Conservation (phyloP, 805 yeast genomes). For the Jamesozyma gamospora region DNA sequence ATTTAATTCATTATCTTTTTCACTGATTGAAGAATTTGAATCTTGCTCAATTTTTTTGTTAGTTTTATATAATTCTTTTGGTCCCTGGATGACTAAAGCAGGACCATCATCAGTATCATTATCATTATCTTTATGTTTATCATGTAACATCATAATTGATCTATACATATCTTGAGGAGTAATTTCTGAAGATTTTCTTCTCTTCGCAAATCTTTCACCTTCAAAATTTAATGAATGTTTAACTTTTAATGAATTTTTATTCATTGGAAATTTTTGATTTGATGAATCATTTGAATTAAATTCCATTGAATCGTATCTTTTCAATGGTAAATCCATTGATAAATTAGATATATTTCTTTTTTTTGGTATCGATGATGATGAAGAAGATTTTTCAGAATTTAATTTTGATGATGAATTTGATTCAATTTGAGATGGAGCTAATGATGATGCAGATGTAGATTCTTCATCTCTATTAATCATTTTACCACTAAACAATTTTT, state of each 20-base stretch:
- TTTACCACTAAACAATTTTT: slow-evolving; percentile 29
- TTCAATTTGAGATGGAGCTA: too few species aligned
- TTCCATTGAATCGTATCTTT: neutral
- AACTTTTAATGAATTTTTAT: too few species aligned
- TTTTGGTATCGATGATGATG: neutral
- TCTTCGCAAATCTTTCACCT: slow-evolving; percentile 25
- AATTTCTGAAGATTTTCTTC: slow-evolving; percentile 36
- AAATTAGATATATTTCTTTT: too few species aligned
- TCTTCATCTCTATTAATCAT: slow-evolving; percentile 27
- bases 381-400: neutral
- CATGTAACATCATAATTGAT: slow-evolving; percentile 74
- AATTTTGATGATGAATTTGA: too few species aligned
- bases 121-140: slow-evolving; percentile 32
- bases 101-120: slow-evolving; percentile 52
- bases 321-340: too few species aligned
- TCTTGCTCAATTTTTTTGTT: neutral
- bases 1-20: neutral
- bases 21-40: neutral
- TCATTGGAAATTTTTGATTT: too few species aligned
- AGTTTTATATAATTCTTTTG: slow-evolving; percentile 26
- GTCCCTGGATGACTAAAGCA: slow-evolving; percentile 66
- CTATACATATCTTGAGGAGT: slow-evolving; percentile 77
- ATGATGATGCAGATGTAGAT: neutral
- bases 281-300: neutral
- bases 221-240: neutral